phyloP scores from a whole-genome alignment of 768 basidiomycete genomes.

The Lenzites betulinus region DNA sequence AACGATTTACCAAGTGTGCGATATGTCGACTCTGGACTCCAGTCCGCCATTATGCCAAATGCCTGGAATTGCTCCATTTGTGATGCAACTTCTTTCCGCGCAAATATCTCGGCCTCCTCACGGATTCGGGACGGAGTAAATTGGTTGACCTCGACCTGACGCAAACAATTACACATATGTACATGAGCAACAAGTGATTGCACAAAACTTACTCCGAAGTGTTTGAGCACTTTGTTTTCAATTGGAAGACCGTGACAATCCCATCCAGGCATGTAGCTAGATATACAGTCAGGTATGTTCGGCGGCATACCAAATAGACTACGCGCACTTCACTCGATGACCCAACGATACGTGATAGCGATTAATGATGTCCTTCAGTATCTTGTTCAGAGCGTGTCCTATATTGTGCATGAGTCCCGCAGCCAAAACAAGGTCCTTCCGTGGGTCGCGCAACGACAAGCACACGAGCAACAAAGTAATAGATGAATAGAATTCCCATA shows the following conservation, averaged over 20 bases:
- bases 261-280: constrained; percentile 93
- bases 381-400: constrained; percentile 97
- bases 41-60: constrained; percentile 92
- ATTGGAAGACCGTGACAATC: constrained; percentile 98
- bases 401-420: not conserved
- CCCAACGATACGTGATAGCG: constrained; percentile 83
- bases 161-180: constrained; percentile 1
- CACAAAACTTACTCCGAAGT: constrained; percentile 58
- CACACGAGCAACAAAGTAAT: not conserved
- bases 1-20: constrained; percentile 71
- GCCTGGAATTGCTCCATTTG: constrained; percentile 81
- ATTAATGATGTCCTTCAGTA: constrained; percentile 94
- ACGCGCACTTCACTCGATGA: constrained; percentile 73
- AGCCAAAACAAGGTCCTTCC: not conserved
- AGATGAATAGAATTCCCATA: not conserved
- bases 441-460: not conserved
- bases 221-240: constrained; percentile 87
- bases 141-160: constrained; percentile 27
- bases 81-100: constrained; percentile 67
- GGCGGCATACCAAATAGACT: constrained; percentile 3
- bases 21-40: constrained; percentile 73
- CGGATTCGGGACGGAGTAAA: constrained; percentile 50
- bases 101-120: constrained; percentile 67
- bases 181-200: too few relatives aligned
- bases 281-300: not conserved